Evolutionary conservation across 2,329 filamentous ascomycete genomes (phyloP), one percentile per base, ranked within the genome.

Genomic region (Nakataea oryzae): DNA sequence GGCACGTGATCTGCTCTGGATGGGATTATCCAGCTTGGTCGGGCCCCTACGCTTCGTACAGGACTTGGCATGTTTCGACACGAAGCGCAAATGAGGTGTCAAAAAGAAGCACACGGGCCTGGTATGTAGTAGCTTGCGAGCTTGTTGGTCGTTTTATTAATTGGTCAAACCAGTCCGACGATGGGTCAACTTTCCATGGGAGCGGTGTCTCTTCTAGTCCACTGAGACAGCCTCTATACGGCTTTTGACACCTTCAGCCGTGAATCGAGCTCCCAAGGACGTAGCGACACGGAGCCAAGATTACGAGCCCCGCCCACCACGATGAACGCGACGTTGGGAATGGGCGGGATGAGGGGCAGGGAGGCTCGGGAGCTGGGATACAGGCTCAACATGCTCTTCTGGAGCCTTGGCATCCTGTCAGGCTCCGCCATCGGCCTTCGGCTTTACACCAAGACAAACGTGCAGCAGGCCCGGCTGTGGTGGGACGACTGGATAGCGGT

Each of bases 401-500:
- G 47, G 47, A 24, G 26, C 12, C 59, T 60, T 9, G 32, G 28
- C 27, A 28, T n/a, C 24, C 17, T 60, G 17, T 54, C 34, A 8
- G 59, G 59, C 11, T 13, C 32, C 12, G 59, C 50, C 2, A 26
- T 60, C n/a, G 34, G 29, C 12, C 28, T 47, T 21, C 54, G 59
- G 59, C 26, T 55, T 17, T 60, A 60, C 26, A 54, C 59, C 41
- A 47, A 50, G 17, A 28, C 29, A 8, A 54, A 21, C 17, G n/a
- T n/a, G 13, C 21, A 55, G n/a, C 47, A 28, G n/a, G 26, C 50
- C n/a, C 11, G 34, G 1, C 3, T 60, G 50, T 60, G 41, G 59
- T 60, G 59, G 59, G 59, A 60, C 30, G 59, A 60, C 50, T 60
- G 59, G 59, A 60, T 60, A 11, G 47, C 24, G 17, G 29, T 60